Percentiles rank a stretch among this genome's conserved stretches.
Conservation (phyloP, 148 eudicot genomes). For the Fagopyrum tataricum region DNA sequence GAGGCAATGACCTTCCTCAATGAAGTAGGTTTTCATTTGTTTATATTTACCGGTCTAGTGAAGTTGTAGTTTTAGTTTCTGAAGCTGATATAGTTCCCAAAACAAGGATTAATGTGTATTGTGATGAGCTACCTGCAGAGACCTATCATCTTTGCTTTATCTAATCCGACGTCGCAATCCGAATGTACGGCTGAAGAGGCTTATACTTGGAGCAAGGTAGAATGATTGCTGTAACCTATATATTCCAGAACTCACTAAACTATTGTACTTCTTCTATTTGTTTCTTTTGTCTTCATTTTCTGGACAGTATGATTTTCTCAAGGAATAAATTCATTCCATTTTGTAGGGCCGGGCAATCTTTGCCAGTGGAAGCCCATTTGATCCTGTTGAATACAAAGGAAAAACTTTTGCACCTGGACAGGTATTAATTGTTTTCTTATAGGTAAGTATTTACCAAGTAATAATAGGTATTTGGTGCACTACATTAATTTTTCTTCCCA, state of each 20-base stretch:
- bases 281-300: neutral
- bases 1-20: constrained; percentile 77
- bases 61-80: neutral
- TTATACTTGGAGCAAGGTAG: constrained; percentile 92
- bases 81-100: neutral
- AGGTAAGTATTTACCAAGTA: neutral
- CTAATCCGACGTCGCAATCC: constrained; percentile 97
- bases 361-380: constrained; percentile 97
- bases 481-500: neutral
- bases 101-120: neutral
- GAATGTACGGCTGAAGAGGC: constrained; percentile 99
- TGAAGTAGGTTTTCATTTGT: constrained; percentile 44
- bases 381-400: constrained; percentile 67
- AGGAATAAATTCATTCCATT: neutral
- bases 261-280: neutral
- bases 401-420: constrained; percentile 68
- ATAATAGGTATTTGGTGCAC: neutral
- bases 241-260: neutral
- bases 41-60: neutral
- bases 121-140: constrained; percentile 42
- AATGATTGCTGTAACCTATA: neutral
- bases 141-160: constrained; percentile 85
- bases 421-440: constrained; percentile 26
- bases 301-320: neutral
- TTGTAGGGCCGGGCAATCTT: constrained; percentile 88